Percentiles rank a stretch among this genome's conserved stretches.
phyloP scores from a whole-genome alignment of 257 asterid genomes.

The Cinchona pubescens region DNA sequence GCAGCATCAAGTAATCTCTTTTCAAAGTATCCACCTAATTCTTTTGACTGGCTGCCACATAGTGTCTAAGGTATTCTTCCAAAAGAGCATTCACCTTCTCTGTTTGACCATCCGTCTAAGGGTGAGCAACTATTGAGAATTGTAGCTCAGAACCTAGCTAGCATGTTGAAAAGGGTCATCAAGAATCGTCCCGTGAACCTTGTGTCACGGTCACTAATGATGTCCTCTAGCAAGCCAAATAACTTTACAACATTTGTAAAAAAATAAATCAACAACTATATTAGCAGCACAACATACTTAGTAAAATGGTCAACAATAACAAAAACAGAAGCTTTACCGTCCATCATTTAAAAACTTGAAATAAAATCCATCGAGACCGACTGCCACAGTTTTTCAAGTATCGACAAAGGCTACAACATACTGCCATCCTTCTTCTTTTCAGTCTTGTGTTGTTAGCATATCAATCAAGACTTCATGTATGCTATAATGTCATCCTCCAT shows the following conservation, averaged over 20 bases:
- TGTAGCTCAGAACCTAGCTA: too few species aligned
- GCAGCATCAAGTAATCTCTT: neutral
- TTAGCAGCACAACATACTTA: neutral
- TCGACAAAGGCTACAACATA: neutral
- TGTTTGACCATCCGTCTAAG: neutral
- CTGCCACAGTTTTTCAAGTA: neutral
- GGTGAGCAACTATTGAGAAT: neutral
- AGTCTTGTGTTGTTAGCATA: neutral
- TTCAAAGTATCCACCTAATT: neutral
- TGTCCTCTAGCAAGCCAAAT: neutral
- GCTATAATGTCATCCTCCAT: neutral
- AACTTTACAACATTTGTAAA: neutral
- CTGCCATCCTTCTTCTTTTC: neutral
- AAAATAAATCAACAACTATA: neutral
- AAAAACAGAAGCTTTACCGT: neutral
- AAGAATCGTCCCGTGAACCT: neutral
- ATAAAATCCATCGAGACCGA: neutral
- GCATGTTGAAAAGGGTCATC: neutral
- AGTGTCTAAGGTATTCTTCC: constrained; percentile 8
- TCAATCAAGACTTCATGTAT: neutral
- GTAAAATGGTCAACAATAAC: neutral
- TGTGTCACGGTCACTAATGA: neutral
- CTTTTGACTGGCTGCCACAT: neutral
- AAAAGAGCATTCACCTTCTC: neutral
- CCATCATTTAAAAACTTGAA: neutral